These are phyloP conservation scores for Dioscorea dumetorum DNA, from an alignment of 106 monocot genomes.

Conservation along the genomic window DNA sequence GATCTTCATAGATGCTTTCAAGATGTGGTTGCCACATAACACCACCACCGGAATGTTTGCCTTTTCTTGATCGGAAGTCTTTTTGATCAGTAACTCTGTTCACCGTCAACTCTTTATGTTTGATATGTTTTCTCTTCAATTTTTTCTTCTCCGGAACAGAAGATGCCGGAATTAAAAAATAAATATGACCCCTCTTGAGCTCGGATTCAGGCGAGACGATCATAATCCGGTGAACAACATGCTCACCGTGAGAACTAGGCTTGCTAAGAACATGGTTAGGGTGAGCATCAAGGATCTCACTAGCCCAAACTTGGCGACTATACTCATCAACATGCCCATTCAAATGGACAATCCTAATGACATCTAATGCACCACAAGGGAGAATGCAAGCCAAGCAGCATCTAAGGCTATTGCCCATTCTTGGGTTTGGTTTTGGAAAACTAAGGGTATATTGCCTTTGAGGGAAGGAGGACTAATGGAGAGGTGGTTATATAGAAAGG, in stretches of 20 bases:
- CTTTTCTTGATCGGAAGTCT: slow-evolving; percentile 14
- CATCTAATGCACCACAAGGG: slow-evolving; percentile 49
- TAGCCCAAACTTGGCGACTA: slow-evolving; percentile 31
- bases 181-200: slow-evolving; percentile 42
- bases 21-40: slow-evolving; percentile 47
- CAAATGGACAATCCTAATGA: slow-evolving; percentile 44
- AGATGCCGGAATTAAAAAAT: slow-evolving; percentile 34
- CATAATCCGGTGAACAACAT: slow-evolving; percentile 7
- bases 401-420: slow-evolving; percentile 52
- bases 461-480: neutral
- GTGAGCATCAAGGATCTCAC: slow-evolving; percentile 34
- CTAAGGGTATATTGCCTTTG: neutral
- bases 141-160: slow-evolving; percentile 6
- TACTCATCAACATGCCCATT: slow-evolving; percentile 45
- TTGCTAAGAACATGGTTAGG: slow-evolving; percentile 41
- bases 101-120: neutral
- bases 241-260: slow-evolving; percentile 17
- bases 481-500: neutral
- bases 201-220: slow-evolving; percentile 31
- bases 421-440: neutral
- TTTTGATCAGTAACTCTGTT: slow-evolving; percentile 2
- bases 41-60: slow-evolving; percentile 5
- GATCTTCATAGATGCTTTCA: slow-evolving; percentile 57
- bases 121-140: slow-evolving; percentile 11
- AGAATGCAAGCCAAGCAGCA: slow-evolving; percentile 47